phyloP scores from a whole-genome alignment of 2,329 filamentous ascomycete species.

The Calonectria ilicicola region DNA sequence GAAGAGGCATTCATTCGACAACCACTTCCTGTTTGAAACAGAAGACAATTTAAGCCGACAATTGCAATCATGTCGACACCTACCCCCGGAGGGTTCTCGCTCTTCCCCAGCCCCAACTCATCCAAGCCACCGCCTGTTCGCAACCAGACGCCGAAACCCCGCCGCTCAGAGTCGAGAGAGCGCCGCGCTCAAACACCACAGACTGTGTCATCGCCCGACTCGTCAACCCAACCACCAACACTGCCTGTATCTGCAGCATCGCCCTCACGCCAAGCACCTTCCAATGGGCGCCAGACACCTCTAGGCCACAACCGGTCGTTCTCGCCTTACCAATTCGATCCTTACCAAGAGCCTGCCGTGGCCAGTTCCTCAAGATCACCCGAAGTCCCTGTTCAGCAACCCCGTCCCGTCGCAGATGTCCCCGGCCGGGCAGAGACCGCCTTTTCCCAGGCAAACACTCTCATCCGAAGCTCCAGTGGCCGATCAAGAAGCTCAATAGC shows the following conservation, averaged over 20 bases:
- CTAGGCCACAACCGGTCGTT: constrained; percentile 46
- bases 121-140: constrained; percentile 48
- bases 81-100: constrained; percentile 64
- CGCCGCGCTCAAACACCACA: constrained; percentile 45
- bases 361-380: constrained; percentile 39
- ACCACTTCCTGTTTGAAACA: constrained; percentile 35
- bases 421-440: constrained; percentile 62
- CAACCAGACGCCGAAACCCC: constrained; percentile 55
- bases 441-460: constrained; percentile 62
- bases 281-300: constrained; percentile 48
- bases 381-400: constrained; percentile 50
- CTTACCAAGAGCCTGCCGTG: constrained; percentile 36
- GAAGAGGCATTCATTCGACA: constrained; percentile 39
- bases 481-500: constrained; percentile 68
- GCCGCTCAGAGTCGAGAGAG: constrained; percentile 53
- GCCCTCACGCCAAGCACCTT: background rate
- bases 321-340: constrained; percentile 50
- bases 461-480: constrained; percentile 62
- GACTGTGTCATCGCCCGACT: constrained; percentile 21
- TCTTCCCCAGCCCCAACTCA: constrained; percentile 65
- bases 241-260: background rate
- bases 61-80: constrained; percentile 52
- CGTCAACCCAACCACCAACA: constrained; percentile 39
- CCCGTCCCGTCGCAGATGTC: constrained; percentile 55
- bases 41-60: constrained; percentile 9